Evolutionary conservation across 768 basidiomycete species (phyloP), one percentile per base, ranked within the genome.

Genomic region (Filobasidium floriforme): DNA sequence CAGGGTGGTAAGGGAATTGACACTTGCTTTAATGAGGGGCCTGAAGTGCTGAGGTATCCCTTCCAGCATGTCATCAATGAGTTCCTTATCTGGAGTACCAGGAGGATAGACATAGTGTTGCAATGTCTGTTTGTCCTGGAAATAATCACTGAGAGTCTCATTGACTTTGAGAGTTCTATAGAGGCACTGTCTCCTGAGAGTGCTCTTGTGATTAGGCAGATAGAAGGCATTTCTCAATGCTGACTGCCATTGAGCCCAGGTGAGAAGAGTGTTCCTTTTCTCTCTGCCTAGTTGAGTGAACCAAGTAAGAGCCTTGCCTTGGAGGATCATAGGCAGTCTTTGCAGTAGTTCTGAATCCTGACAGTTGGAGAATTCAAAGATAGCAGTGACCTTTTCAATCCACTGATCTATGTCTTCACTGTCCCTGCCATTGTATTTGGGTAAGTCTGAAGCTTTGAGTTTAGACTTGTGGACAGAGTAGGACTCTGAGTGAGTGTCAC

Each of bases 371-470:
- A 28, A 60, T 18, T 46, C 41, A 52, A n/a, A 55, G 19, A 63
- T 63, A 26, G 62, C 62, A 7, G 49, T 37, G 51, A 63, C 51
- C 37, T 54, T 63, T n/a, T 63, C 62, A 29, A 63, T 63, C 51
- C 49, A 63, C 22, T 54, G 12, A 29, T 63, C 62, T 11, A 63
- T 28, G 40, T 63, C 62, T 63, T 63, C 62, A 1, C 11, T 57
- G 18, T 44, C 55, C 46, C 61, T 66, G 18, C 65, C 65, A 19
- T 37, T 32, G 59, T 44, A 66, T 32, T 60, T 66, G 28, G 65
- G 59, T 11, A 66, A 44, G 29, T 66, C 65, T 41, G 65, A 60
- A 24, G 65, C 12, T 41, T 66, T 66, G 59, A 66, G 52, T 44
- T 44, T 44, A 19, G 43, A n/a, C n/a, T n/a, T n/a, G n/a, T n/a